Conservation (phyloP, 257 asterid genomes). For the Lithospermum erythrorhizon region DNA sequence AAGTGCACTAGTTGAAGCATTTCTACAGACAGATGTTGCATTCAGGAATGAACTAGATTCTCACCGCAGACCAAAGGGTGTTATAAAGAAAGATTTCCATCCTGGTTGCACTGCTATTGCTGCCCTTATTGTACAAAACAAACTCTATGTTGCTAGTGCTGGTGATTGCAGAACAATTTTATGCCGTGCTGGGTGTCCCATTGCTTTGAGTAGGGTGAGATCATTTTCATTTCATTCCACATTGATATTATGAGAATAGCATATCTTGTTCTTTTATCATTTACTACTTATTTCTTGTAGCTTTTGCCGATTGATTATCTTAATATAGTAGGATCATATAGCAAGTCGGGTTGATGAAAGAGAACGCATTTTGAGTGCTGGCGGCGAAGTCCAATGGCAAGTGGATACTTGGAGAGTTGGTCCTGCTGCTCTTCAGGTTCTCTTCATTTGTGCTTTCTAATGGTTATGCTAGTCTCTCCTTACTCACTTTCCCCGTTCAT, state of each 20-base stretch:
- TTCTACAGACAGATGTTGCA: slow-evolving; percentile 63
- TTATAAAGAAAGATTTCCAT: slow-evolving; percentile 56
- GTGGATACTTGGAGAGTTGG: slow-evolving; percentile 96
- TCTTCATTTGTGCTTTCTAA: neutral
- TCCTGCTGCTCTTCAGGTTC: slow-evolving; percentile 87
- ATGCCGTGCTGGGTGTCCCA: slow-evolving; percentile 64
- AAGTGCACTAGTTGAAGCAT: slow-evolving; percentile 66
- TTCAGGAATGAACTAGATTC: slow-evolving; percentile 58
- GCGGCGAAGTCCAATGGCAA: slow-evolving; percentile 77
- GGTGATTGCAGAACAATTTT: slow-evolving; percentile 88
- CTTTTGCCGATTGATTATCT: slow-evolving; percentile 15
- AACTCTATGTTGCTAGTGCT: slow-evolving; percentile 87
- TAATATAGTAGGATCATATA: slow-evolving; percentile 77
- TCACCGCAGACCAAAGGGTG: slow-evolving; percentile 44
- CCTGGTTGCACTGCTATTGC: slow-evolving; percentile 96
- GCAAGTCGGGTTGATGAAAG: slow-evolving; percentile 88
- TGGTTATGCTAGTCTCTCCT: neutral
- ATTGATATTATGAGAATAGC: neutral
- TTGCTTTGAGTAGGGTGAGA: slow-evolving; percentile 80
- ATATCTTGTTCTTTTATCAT: neutral
- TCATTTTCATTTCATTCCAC: slow-evolving; percentile 1
- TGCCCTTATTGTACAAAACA: slow-evolving; percentile 56
- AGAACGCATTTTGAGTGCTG: slow-evolving; percentile 61
- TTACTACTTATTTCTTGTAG: neutral
- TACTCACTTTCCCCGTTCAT: neutral